phyloP scores from a whole-genome alignment of 208 protist species.

The Crithidia brevicula region DNA sequence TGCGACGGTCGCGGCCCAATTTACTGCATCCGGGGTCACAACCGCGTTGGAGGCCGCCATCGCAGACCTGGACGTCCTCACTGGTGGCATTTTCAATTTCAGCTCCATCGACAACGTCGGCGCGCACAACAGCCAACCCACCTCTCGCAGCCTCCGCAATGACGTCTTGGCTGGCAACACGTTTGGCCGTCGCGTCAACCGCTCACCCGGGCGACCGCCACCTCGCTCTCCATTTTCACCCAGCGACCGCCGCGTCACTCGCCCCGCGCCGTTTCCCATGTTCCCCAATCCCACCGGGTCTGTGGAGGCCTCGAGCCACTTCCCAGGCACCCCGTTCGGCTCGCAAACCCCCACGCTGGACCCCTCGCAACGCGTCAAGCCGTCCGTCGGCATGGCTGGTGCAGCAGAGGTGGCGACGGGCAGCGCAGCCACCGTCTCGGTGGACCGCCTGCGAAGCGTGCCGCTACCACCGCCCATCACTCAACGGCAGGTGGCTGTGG shows the following conservation, averaged over 20 bases:
- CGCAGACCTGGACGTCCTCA: constrained; percentile 39
- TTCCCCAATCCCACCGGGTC: background rate
- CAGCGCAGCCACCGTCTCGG: background rate
- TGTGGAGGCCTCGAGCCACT: background rate
- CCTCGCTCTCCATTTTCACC: background rate
- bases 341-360: background rate
- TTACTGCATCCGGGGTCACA: constrained; percentile 34
- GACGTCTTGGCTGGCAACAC: background rate
- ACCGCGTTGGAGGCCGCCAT: constrained; percentile 40
- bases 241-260: no score
- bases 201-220: background rate
- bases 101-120: background rate
- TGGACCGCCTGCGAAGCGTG: constrained; percentile 12
- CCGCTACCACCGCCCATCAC: constrained; percentile 11
- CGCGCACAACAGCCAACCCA: background rate
- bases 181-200: background rate
- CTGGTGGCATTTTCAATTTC: constrained; percentile 38
- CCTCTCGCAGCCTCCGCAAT: background rate
- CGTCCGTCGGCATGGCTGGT: no score
- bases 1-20: constrained; percentile 35
- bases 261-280: background rate
- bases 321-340: background rate
- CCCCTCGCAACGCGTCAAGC: background rate
- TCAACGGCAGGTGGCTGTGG: constrained; percentile 14
- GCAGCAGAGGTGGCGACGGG: background rate